Percentiles rank a stretch among this genome's conserved stretches.
These are phyloP conservation scores for Ochetophila trinervis DNA, from an alignment of 306 rosid species.

Conservation along the genomic window DNA sequence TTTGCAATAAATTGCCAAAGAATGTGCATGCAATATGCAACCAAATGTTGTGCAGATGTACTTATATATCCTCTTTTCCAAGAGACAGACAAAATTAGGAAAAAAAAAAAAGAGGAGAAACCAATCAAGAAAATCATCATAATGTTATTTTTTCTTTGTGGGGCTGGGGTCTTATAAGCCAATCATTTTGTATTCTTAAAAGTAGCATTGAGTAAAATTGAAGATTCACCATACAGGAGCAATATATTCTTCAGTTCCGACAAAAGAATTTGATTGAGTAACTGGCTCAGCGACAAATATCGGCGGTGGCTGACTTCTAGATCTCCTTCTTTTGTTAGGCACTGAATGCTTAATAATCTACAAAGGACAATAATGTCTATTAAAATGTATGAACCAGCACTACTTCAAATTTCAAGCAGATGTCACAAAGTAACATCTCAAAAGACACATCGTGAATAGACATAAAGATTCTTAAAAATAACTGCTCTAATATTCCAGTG, in stretches of 20 bases:
- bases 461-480: neutral
- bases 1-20: neutral
- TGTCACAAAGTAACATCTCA: constrained; percentile 1
- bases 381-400: constrained; percentile 1
- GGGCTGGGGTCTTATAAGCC: neutral
- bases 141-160: neutral
- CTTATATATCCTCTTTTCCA: too few relatives aligned
- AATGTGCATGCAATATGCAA: neutral
- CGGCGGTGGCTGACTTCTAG: constrained; percentile 62
- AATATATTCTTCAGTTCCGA: constrained; percentile 97
- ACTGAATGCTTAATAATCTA: constrained; percentile 59
- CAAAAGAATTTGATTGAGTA: constrained; percentile 74
- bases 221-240: constrained; percentile 82
- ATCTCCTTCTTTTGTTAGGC: constrained; percentile 46
- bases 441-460: neutral
- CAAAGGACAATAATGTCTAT: constrained; percentile 13
- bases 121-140: neutral
- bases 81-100: too few relatives aligned
- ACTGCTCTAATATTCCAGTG: too few relatives aligned
- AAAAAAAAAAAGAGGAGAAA: too few relatives aligned
- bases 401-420: constrained; percentile 19
- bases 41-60: neutral
- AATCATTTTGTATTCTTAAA: neutral
- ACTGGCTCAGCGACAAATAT: constrained; percentile 73
- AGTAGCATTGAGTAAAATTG: constrained; percentile 17